Evolutionary conservation across 148 eudicot species (phyloP).

Genomic region (Cornus suecica): DNA sequence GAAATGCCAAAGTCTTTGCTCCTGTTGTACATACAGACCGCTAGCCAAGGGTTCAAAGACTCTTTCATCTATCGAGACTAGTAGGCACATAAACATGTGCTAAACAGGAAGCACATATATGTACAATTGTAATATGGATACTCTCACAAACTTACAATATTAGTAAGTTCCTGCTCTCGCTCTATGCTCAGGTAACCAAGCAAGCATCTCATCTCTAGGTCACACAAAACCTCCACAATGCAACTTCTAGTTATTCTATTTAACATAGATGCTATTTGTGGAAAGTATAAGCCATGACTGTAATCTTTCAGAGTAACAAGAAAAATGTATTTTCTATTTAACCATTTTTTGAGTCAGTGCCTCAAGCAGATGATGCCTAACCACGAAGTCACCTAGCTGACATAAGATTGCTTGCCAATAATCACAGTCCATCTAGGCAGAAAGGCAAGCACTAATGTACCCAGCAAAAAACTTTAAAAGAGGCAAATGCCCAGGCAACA

Average conservation of each 20-base stretch:
- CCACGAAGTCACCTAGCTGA: background rate
- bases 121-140: background rate
- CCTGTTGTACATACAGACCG: no score
- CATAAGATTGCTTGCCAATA: background rate
- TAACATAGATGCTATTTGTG: no score
- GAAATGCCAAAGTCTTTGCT: no score
- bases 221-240: background rate
- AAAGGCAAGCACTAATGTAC: background rate
- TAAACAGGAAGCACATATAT: background rate
- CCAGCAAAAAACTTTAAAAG: no score
- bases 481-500: background rate
- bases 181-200: background rate
- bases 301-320: no score
- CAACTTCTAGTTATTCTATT: background rate
- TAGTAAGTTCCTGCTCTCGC: background rate
- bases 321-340: no score
- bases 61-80: no score
- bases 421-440: background rate
- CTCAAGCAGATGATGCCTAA: background rate
- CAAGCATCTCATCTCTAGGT: background rate
- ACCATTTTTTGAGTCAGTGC: no score
- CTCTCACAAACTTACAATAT: background rate
- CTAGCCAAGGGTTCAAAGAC: no score
- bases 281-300: background rate
- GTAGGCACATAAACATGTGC: background rate